A percentile compares a stretch with the other conserved stretches of the same genome.
These are phyloP conservation scores for Hibiscus syriacus DNA, from an alignment of 345 rosid genomes.

Conservation along the genomic window DNA sequence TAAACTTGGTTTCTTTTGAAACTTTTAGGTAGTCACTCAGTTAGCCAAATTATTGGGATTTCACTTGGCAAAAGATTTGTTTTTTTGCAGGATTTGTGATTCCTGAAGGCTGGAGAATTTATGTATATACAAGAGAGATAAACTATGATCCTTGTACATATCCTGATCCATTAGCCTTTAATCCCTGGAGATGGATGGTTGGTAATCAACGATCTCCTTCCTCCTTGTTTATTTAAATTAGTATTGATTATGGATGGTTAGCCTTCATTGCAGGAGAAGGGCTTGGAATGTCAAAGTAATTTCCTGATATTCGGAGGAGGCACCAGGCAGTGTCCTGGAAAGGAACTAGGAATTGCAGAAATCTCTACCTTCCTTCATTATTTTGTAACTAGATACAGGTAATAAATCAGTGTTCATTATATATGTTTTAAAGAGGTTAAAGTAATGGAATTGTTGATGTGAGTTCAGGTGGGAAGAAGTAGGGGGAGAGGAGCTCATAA, in stretches of 20 bases:
- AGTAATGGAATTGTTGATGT: neutral
- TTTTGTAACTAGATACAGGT: slow-evolving; percentile 80
- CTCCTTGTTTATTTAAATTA: neutral
- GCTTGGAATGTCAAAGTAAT: slow-evolving; percentile 29
- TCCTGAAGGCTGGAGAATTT: slow-evolving; percentile 95
- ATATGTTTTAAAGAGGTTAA: neutral
- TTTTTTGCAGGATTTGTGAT: slow-evolving; percentile 74
- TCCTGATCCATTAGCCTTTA: slow-evolving; percentile 67
- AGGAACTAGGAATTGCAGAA: slow-evolving; percentile 85
- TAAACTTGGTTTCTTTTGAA: too few relatives aligned
- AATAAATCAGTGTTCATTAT: neutral
- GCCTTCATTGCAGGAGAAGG: slow-evolving; percentile 4
- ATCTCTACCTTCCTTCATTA: slow-evolving; percentile 86
- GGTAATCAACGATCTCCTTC: neutral
- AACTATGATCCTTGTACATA: slow-evolving; percentile 59
- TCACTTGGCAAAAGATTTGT: too few relatives aligned
- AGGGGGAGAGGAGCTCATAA: slow-evolving; percentile 59
- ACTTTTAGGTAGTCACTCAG: too few relatives aligned
- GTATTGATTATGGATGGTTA: too few relatives aligned
- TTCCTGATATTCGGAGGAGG: slow-evolving; percentile 85
- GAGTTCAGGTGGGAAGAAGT: slow-evolving; percentile 82
- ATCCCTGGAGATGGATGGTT: slow-evolving; percentile 82
- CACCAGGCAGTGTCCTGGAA: slow-evolving; percentile 87
- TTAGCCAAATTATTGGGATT: too few relatives aligned
- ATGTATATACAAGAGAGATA: slow-evolving; percentile 76